These are phyloP conservation scores for Iris macrosiphon DNA, from an alignment of 106 monocot genomes.

Conservation along the genomic window DNA sequence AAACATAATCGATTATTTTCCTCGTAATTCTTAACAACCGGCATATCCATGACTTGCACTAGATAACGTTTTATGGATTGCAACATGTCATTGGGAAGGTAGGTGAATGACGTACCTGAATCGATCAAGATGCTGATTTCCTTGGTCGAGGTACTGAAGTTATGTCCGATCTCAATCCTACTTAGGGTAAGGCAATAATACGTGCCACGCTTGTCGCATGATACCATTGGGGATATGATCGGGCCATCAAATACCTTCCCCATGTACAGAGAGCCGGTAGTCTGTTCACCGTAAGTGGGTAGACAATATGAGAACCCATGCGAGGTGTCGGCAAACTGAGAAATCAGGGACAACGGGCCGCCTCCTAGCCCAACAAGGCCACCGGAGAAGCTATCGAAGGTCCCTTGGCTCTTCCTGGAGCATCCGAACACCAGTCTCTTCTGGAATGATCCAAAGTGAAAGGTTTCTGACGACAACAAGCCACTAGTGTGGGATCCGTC, in stretches of 20 bases:
- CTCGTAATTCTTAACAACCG: too few relatives aligned
- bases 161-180: too few relatives aligned
- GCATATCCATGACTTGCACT: too few relatives aligned
- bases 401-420: slow-evolving; percentile 10
- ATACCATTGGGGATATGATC: too few relatives aligned
- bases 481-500: slow-evolving; percentile 17
- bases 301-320: slow-evolving; percentile 33
- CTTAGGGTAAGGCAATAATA: too few relatives aligned
- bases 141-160: background rate
- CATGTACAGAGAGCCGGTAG: too few relatives aligned
- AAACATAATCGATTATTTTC: too few relatives aligned
- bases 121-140: slow-evolving; percentile 26
- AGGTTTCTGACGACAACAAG: slow-evolving; percentile 9
- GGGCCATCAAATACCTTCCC: too few relatives aligned
- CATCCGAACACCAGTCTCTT: slow-evolving; percentile 20
- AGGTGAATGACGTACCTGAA: slow-evolving; percentile 31
- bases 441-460: slow-evolving; percentile 5
- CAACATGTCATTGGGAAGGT: too few relatives aligned
- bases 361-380: slow-evolving; percentile 40
- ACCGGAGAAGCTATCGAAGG: slow-evolving; percentile 1
- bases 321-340: slow-evolving; percentile 17
- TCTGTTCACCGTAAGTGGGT: background rate
- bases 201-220: too few relatives aligned
- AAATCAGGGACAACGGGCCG: slow-evolving; percentile 33
- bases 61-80: too few relatives aligned